Evolutionary conservation across 148 eudicot species (phyloP).

Genomic region (Rhododendron vialii): DNA sequence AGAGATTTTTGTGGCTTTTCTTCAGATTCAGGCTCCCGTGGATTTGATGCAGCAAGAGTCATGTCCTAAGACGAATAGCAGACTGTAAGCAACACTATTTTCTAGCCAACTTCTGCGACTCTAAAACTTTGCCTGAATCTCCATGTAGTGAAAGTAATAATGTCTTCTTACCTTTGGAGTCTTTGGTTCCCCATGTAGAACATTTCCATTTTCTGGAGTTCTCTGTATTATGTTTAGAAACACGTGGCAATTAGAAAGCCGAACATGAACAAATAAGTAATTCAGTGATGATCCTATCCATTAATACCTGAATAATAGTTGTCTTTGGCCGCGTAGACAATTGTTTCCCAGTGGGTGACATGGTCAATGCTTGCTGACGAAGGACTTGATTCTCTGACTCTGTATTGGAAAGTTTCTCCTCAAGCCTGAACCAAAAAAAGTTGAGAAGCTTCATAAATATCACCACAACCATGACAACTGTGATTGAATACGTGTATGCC

Average conservation of each 20-base stretch:
- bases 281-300: neutral
- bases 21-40: slow-evolving; percentile 66
- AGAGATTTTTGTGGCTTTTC: slow-evolving; percentile 92
- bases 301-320: slow-evolving; percentile 55
- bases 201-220: slow-evolving; percentile 73
- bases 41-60: slow-evolving; percentile 36
- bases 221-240: slow-evolving; percentile 48
- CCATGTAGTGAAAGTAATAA: neutral
- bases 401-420: slow-evolving; percentile 75
- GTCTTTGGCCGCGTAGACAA: slow-evolving; percentile 69
- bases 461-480: neutral
- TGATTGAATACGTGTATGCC: neutral
- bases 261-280: slow-evolving; percentile 5
- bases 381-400: slow-evolving; percentile 96
- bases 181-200: slow-evolving; percentile 58
- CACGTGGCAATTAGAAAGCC: slow-evolving; percentile 13
- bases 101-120: neutral
- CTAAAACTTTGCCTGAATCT: neutral
- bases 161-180: slow-evolving; percentile 37
- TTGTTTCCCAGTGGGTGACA: slow-evolving; percentile 76
- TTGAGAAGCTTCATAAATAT: neutral
- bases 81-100: slow-evolving; percentile 4
- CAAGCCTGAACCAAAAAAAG: slow-evolving; percentile 57
- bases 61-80: slow-evolving; percentile 38
- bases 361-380: slow-evolving; percentile 94